A percentile compares a stretch with the other conserved stretches of the same genome.
These are phyloP conservation scores for Russula sp. DNA, from an alignment of 768 basidiomycete genomes.

Conservation along the genomic window DNA sequence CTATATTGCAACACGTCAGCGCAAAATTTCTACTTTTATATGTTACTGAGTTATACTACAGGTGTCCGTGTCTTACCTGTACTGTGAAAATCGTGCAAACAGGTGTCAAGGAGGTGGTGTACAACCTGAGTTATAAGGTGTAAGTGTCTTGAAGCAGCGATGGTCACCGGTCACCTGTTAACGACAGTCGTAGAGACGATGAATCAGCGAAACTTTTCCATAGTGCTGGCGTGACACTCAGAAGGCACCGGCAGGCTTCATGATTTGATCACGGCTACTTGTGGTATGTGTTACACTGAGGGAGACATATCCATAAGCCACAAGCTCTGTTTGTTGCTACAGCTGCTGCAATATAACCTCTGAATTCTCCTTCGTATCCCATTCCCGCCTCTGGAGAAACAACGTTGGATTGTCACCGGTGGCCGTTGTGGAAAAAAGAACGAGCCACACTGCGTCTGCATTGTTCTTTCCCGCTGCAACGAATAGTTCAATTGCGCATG, in stretches of 20 bases:
- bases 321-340: slow-evolving; percentile 7
- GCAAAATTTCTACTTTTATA: slow-evolving; percentile 13
- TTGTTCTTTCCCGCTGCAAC: slow-evolving; percentile 56
- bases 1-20: slow-evolving; percentile 97
- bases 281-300: neutral
- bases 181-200: slow-evolving; percentile 58
- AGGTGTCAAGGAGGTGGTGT: slow-evolving; percentile 88
- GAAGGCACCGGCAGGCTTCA: slow-evolving; percentile 58
- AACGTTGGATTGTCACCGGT: slow-evolving; percentile 42
- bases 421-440: slow-evolving; percentile 54
- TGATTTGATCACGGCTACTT: neutral
- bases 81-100: slow-evolving; percentile 97
- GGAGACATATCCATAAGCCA: neutral
- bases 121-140: slow-evolving; percentile 96
- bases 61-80: slow-evolving; percentile 97
- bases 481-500: slow-evolving; percentile 63
- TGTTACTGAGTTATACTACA: slow-evolving; percentile 37
- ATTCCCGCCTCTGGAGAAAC: slow-evolving; percentile 55
- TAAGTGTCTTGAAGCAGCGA: slow-evolving; percentile 39
- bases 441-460: slow-evolving; percentile 83
- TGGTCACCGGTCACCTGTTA: neutral
- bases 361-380: slow-evolving; percentile 56
- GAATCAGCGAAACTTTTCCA: slow-evolving; percentile 74
- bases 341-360: slow-evolving; percentile 28
- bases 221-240: slow-evolving; percentile 78